Evolutionary conservation across 495 filamentous ascomycete species (phyloP).

Genomic region (Talaromyces stipitatus): DNA sequence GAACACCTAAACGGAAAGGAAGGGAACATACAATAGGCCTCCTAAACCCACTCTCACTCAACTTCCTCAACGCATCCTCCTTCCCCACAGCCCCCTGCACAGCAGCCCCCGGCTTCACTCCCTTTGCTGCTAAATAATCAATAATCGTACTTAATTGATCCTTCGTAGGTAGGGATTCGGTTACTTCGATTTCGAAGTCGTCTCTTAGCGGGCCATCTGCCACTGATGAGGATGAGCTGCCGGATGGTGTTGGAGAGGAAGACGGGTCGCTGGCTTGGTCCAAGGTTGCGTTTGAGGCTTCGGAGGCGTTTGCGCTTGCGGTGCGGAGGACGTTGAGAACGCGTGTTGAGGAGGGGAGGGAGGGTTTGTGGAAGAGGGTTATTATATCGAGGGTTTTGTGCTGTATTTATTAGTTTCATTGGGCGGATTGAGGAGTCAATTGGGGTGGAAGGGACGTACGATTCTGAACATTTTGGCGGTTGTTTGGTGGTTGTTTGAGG

Average conservation of each 20-base stretch:
- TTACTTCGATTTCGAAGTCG: conserved; percentile 81
- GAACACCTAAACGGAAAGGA: not conserved
- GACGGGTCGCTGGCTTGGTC: conserved; percentile 54
- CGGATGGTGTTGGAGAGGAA: conserved; percentile 6
- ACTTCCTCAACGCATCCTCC: conserved; percentile 68
- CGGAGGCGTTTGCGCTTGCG: conserved; percentile 51
- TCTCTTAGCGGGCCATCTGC: conserved; percentile 28
- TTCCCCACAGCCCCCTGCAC: conserved; percentile 63
- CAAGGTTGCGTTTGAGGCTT: conserved; percentile 43
- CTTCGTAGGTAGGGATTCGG: conserved; percentile 67
- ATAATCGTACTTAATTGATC: conserved; percentile 85
- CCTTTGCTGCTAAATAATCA: conserved; percentile 63
- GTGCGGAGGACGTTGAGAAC: conserved; percentile 63
- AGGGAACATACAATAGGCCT: conserved; percentile 58
- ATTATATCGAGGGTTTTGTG: conserved; percentile 82
- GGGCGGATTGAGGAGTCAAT: not conserved
- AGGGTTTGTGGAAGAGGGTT: conserved; percentile 88
- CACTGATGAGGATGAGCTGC: not conserved
- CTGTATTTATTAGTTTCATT: conserved; percentile 26
- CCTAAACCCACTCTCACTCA: conserved; percentile 57
- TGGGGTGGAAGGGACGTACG: not conserved
- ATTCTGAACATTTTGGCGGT: conserved; percentile 1
- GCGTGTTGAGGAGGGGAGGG: conserved; percentile 53
- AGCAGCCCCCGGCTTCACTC: conserved; percentile 40
- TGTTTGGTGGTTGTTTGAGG: not conserved